phyloP scores from a whole-genome alignment of 2,329 filamentous ascomycete genomes.

The Colletotrichum godetiae region DNA sequence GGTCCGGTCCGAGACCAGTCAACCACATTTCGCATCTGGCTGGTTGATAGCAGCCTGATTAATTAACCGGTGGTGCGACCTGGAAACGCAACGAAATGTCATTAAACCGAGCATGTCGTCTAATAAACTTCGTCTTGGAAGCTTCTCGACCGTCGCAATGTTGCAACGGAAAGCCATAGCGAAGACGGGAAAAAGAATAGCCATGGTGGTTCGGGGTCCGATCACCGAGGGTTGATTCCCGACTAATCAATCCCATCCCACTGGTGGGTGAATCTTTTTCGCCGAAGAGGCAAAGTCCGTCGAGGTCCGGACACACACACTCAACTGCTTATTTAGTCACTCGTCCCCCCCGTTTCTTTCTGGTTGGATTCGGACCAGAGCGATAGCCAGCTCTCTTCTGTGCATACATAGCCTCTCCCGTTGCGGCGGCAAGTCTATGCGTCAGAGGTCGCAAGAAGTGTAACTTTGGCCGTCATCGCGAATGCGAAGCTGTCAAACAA shows the following conservation, averaged over 20 bases:
- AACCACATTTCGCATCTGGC: neutral
- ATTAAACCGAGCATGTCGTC: neutral
- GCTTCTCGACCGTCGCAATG: neutral
- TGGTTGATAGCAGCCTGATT: neutral
- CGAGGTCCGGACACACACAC: neutral
- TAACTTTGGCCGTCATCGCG: neutral
- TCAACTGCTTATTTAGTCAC: neutral
- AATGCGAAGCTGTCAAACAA: neutral
- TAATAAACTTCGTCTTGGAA: neutral
- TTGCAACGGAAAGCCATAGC: neutral
- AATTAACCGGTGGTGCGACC: neutral
- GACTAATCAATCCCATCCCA: neutral
- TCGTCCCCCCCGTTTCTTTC: neutral
- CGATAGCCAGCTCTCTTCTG: neutral
- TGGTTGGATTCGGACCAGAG: neutral
- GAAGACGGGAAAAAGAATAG: neutral
- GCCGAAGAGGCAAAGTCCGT: neutral
- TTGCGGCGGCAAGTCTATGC: no score
- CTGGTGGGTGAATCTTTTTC: neutral
- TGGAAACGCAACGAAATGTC: neutral
- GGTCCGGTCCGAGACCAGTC: conserved; percentile 4
- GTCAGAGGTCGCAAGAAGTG: neutral
- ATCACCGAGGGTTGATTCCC: neutral
- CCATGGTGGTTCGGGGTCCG: neutral
- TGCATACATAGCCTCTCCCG: neutral